Evolutionary conservation across 2,329 filamentous ascomycete species (phyloP).

Genomic region (Penicillium sp.): DNA sequence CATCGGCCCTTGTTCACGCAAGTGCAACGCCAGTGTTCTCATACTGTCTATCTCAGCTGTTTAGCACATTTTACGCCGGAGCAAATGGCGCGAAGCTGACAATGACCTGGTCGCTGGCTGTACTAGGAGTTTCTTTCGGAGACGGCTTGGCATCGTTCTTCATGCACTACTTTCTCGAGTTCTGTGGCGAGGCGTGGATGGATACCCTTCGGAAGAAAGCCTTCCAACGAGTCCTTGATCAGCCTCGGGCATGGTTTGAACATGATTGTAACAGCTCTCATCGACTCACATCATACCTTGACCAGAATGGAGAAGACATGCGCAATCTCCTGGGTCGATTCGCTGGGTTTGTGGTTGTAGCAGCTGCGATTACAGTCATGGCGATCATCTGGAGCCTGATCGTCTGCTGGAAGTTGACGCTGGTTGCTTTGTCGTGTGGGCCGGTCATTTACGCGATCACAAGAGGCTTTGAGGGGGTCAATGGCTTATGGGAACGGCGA

Average conservation of each 20-base stretch:
- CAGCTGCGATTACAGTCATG: conserved; percentile 61
- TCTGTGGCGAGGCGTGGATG: conserved; percentile 69
- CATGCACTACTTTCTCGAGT: conserved; percentile 67
- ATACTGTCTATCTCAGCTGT: conserved; percentile 66
- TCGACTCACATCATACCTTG: conserved; percentile 65
- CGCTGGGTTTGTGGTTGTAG: conserved; percentile 62
- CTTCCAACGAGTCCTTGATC: conserved; percentile 64
- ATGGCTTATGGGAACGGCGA: conserved; percentile 64
- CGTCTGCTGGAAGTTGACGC: conserved; percentile 72
- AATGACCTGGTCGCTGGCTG: conserved; percentile 62
- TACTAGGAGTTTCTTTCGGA: conserved; percentile 61
- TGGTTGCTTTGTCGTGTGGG: conserved; percentile 65
- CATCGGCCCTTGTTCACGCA: conserved; percentile 59
- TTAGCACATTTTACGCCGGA: conserved; percentile 62
- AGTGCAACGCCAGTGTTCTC: conserved; percentile 69
- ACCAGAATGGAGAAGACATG: conserved; percentile 82
- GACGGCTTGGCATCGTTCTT: conserved; percentile 63
- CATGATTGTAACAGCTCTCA: conserved; percentile 58
- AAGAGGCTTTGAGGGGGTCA: conserved; percentile 59
- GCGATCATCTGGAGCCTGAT: conserved; percentile 68
- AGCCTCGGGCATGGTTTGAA: conserved; percentile 76
- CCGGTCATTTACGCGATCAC: conserved; percentile 65
- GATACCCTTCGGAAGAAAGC: conserved; percentile 64
- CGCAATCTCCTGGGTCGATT: conserved; percentile 76
- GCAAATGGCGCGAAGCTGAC: conserved; percentile 48